A percentile compares a stretch with the other conserved stretches of the same genome.
phyloP scores from a whole-genome alignment of 345 rosid species.

The Balakata baccata region DNA sequence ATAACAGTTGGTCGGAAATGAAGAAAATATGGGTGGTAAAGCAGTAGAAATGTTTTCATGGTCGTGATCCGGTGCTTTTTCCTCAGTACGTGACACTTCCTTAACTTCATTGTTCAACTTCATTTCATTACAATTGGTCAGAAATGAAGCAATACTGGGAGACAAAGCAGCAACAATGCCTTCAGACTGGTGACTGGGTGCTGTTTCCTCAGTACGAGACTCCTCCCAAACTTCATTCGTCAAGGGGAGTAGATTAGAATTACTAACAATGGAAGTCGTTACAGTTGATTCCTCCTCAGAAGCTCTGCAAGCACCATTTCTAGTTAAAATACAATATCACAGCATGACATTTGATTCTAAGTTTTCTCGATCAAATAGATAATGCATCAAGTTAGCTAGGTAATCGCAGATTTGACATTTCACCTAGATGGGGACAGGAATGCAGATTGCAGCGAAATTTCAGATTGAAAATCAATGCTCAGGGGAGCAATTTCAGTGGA shows the following conservation, averaged over 20 bases:
- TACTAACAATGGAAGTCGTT: slow-evolving; percentile 21
- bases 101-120: slow-evolving; percentile 35
- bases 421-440: slow-evolving; percentile 49
- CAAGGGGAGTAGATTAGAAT: slow-evolving; percentile 36
- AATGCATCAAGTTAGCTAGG: slow-evolving; percentile 6
- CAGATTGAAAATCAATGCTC: slow-evolving; percentile 39
- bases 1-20: slow-evolving; percentile 58
- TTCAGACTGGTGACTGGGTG: slow-evolving; percentile 24
- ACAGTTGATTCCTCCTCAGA: slow-evolving; percentile 32
- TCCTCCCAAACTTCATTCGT: slow-evolving; percentile 29
- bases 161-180: slow-evolving; percentile 41
- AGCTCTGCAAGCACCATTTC: slow-evolving; percentile 37
- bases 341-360: not conserved
- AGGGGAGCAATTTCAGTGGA: slow-evolving; percentile 33
- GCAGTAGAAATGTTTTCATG: slow-evolving; percentile 26
- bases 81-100: slow-evolving; percentile 32
- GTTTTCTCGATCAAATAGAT: not conserved
- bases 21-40: slow-evolving; percentile 76
- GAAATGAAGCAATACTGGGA: slow-evolving; percentile 71
- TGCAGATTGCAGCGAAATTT: slow-evolving; percentile 45
- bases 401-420: slow-evolving; percentile 3
- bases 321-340: slow-evolving; percentile 12
- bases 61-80: slow-evolving; percentile 25
- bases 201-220: slow-evolving; percentile 26
- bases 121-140: slow-evolving; percentile 41